These are phyloP conservation scores for Harringtonia aguacate DNA, from an alignment of 2,329 filamentous ascomycete genomes.

Conservation along the genomic window DNA sequence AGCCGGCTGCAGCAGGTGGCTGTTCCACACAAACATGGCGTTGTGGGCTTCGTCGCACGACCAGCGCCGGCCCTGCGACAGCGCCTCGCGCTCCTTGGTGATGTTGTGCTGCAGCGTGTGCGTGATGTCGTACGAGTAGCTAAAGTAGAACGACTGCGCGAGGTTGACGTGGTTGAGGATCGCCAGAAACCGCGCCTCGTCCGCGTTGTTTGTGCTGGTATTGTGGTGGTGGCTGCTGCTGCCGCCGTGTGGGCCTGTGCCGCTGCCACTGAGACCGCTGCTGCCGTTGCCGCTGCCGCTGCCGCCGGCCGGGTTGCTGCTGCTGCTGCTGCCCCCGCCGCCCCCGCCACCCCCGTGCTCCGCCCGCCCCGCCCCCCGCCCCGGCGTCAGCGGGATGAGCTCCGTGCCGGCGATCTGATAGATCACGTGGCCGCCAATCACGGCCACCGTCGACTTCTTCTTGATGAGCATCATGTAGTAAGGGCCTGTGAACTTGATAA, in stretches of 20 bases:
- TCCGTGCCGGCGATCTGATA: constrained; percentile 95
- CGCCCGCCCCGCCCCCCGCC: constrained; percentile 27
- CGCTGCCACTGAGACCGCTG: neutral
- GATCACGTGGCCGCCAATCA: constrained; percentile 91
- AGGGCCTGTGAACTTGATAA: constrained; percentile 88
- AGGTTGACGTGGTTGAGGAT: constrained; percentile 90
- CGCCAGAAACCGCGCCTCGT: constrained; percentile 78
- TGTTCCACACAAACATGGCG: constrained; percentile 98
- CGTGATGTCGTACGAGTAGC: constrained; percentile 95
- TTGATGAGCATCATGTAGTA: constrained; percentile 98
- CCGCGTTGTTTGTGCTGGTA: constrained; percentile 37
- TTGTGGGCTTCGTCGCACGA: constrained; percentile 60
- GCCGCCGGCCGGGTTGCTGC: neutral
- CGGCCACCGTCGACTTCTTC: constrained; percentile 89
- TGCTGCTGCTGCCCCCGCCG: neutral
- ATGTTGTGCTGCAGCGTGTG: constrained; percentile 89
- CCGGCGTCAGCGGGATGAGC: constrained; percentile 73
- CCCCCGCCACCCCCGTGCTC: neutral
- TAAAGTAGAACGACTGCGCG: constrained; percentile 91
- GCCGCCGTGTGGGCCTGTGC: neutral
- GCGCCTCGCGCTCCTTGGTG: constrained; percentile 60
- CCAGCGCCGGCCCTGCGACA: constrained; percentile 53
- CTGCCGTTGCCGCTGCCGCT: neutral
- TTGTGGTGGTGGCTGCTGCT: constrained; percentile 35
- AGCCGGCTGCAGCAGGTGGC: constrained; percentile 73